Percentiles rank a stretch among this genome's conserved stretches.
phyloP scores from a whole-genome alignment of 805 yeast genomes.

The Metschnikowia borealis region DNA sequence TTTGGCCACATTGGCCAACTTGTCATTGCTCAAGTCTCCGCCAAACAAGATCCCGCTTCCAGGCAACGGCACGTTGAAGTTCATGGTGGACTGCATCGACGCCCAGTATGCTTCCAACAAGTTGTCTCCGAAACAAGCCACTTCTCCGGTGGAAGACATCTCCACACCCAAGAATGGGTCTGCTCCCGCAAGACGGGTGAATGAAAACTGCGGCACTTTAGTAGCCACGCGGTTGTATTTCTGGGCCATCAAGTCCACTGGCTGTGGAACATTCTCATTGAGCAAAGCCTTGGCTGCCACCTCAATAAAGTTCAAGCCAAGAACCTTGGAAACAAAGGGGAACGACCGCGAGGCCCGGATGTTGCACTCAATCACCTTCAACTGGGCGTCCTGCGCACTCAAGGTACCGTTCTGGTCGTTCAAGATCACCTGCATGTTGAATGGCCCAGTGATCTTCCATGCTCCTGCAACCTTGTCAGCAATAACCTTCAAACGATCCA shows the following conservation, averaged over 20 bases:
- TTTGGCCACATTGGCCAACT: constrained; percentile 69
- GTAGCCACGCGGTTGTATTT: constrained; percentile 84
- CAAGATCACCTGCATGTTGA: constrained; percentile 95
- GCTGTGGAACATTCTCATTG: constrained; percentile 68
- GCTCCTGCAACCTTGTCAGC: constrained; percentile 93
- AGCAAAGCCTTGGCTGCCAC: constrained; percentile 87
- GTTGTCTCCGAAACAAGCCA: constrained; percentile 92
- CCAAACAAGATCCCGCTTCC: constrained; percentile 90
- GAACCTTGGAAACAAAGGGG: constrained; percentile 97
- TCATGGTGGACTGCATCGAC: constrained; percentile 94
- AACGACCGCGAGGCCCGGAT: constrained; percentile 97
- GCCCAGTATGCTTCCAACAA: constrained; percentile 95
- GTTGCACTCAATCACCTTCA: constrained; percentile 98
- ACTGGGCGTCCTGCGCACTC: constrained; percentile 49
- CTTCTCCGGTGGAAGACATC: constrained; percentile 99
- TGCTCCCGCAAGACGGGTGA: constrained; percentile 98
- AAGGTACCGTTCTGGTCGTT: constrained; percentile 37
- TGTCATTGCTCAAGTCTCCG: constrained; percentile 76
- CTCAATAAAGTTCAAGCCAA: constrained; percentile 91
- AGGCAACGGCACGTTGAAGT: constrained; percentile 90
- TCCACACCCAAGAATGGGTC: constrained; percentile 99
- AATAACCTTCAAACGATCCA: constrained; percentile 75
- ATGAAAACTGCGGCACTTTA: constrained; percentile 97
- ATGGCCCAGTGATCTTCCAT: constrained; percentile 96
- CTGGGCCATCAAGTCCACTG: constrained; percentile 77